Base-by-base conservation (phyloP, 2,329 filamentous ascomycete species). In the Pseudocercospora cruenta region DNA sequence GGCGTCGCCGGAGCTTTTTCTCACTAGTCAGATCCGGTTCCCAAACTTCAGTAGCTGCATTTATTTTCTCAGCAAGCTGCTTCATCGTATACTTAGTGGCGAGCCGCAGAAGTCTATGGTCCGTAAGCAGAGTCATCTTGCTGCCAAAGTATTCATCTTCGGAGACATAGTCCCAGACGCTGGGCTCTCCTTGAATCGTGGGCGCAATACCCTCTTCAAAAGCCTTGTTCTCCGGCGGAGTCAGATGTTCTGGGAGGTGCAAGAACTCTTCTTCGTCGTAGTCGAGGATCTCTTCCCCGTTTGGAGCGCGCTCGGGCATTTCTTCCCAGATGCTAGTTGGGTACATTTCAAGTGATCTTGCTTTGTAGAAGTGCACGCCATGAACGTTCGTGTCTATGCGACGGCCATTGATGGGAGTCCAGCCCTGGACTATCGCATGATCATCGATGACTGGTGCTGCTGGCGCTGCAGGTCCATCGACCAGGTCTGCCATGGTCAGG, bases 321-420 rank as follows among this genome's bases (percentile, higher is more conserved):
- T 14, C 19, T 21, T 45, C 14, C 33, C 33, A 43, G 57, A 45
- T 28, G 57, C 39, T 45, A 19, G 12, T 59, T 4, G 57, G 57
- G 21, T 45, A 45, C 57, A 28, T 6, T n/a, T 33, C 19, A 3
- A 47, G 33, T 24, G 36, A 21, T 16, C 19, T 21, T 22, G 36
- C 10, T 31, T 43, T 59, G 21, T 59, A 43, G 21, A n/a, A 26
- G 3, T 45, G 31, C 31, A 59, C 57, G 19, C 57, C 57, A 43
- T 59, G 36, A 16, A 45, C 24, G 19, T 59, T 59, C n/a, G 57
- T 59, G 19, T 21, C 31, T 26, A 47, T 22, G 33, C 10, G n/a
- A 6, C 57, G 57, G 28, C 36, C 57, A 7, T 59, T 59, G 57
- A 59, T 59, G 36, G 57, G 57, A 24, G 57, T 59, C 57, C 57